A percentile compares a stretch with the other conserved stretches of the same genome.
Conservation (phyloP, 768 basidiomycete species). For the Termitomyces sp. region DNA sequence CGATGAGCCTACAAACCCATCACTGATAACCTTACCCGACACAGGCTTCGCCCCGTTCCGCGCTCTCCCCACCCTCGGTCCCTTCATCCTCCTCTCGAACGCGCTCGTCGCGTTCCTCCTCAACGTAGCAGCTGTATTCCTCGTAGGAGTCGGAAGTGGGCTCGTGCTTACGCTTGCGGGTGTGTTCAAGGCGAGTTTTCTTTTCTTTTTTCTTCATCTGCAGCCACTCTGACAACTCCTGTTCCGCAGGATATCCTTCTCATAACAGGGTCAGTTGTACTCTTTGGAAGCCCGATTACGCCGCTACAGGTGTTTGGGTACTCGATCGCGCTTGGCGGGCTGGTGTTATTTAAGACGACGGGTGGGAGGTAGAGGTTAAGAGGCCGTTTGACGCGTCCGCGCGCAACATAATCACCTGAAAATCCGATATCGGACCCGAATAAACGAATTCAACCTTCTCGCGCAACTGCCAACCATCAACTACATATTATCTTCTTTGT, state of each 20-base stretch:
- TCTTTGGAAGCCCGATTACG: slow-evolving; percentile 79
- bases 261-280: slow-evolving; percentile 82
- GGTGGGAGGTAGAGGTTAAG: slow-evolving; percentile 41
- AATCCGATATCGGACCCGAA: too few relatives aligned
- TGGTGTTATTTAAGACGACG: slow-evolving; percentile 80
- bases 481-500: too few relatives aligned
- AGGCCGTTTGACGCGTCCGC: too few relatives aligned
- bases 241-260: slow-evolving; percentile 79
- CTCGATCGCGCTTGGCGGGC: slow-evolving; percentile 78
- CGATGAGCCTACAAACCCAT: too few relatives aligned
- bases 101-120: slow-evolving; percentile 83
- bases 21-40: neutral
- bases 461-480: too few relatives aligned
- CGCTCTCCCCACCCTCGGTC: slow-evolving; percentile 59
- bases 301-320: slow-evolving; percentile 88
- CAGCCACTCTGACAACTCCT: too few relatives aligned
- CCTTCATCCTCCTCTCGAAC: slow-evolving; percentile 72
- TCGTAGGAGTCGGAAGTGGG: slow-evolving; percentile 84
- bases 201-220: too few relatives aligned
- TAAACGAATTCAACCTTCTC: too few relatives aligned
- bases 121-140: slow-evolving; percentile 91
- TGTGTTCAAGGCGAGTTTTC: slow-evolving; percentile 70
- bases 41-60: slow-evolving; percentile 66
- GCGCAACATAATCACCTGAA: too few relatives aligned
- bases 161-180: slow-evolving; percentile 90